Conservation (phyloP, 805 yeast genomes). For the Yamadazyma sp. region DNA sequence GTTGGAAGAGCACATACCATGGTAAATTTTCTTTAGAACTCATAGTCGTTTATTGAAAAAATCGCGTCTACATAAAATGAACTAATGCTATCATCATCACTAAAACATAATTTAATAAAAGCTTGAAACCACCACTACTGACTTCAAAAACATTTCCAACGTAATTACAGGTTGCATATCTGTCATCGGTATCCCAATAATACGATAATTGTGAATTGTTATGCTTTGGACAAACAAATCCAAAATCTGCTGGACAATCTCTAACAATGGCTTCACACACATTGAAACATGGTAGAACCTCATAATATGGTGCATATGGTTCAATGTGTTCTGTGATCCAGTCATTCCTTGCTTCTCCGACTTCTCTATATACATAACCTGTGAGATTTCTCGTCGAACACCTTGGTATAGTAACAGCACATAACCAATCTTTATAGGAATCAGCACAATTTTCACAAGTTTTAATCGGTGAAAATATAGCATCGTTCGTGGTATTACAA, state of each 20-base stretch:
- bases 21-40: constrained; percentile 50
- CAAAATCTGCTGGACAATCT: constrained; percentile 78
- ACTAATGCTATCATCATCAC: not conserved
- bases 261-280: constrained; percentile 75
- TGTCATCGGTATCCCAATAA: constrained; percentile 34
- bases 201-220: constrained; percentile 41
- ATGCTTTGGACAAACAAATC: constrained; percentile 66
- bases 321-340: constrained; percentile 50
- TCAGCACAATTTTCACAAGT: constrained; percentile 70
- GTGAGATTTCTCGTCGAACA: constrained; percentile 56
- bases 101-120: not conserved
- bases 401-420: constrained; percentile 84
- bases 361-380: constrained; percentile 45
- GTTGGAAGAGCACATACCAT: constrained; percentile 42
- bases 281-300: constrained; percentile 82
- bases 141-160: constrained; percentile 21
- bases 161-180: constrained; percentile 35
- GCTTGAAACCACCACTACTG: constrained; percentile 2
- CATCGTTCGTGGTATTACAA: constrained; percentile 66
- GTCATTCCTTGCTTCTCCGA: constrained; percentile 55
- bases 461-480: constrained; percentile 69
- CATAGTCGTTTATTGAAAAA: constrained; percentile 2
- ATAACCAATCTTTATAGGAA: constrained; percentile 83
- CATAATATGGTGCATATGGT: constrained; percentile 64
- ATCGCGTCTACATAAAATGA: constrained; percentile 1